Base-by-base conservation (phyloP, 495 filamentous ascomycete species). In the Antarctomyces pellizariae region DNA sequence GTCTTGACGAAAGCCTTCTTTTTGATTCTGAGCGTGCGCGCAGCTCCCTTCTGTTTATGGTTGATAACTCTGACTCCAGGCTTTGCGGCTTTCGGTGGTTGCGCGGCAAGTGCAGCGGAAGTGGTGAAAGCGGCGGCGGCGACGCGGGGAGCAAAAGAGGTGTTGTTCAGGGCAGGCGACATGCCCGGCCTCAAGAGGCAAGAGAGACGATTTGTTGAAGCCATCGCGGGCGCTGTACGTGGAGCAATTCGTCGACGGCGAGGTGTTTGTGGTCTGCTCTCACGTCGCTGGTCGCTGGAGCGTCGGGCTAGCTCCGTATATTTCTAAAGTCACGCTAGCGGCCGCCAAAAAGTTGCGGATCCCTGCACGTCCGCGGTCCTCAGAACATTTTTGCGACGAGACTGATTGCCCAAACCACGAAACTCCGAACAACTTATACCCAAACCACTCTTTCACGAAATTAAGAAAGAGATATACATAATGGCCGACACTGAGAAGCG, bases 131-230 rank as follows among this genome's bases (percentile, higher is more conserved):
- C 35, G 22, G 52, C 50, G 25, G 47, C 38, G 40, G 44, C 34
- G 31, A 40, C 32, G 45, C 41, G 36, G 27, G 19, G 11, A 34
- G 34, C 18, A 32, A 24, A 12, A 38, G 28, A 6, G 42, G 28
- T 13, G 32, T 38, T 30, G 33, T 37, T 24, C 45, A 35, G 45
- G 46, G 30, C 15, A n/a, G 29, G 28, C 43, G 40, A 32, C 42
- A 43, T 44, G 43, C 61, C 54, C 48, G 59, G 50, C 53, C 59
- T 45, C 37, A 59, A 53, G 33, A 78, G 59, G 49, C 70, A 75
- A 50, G 65, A 57, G 59, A 67, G 65, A 54, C 71, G 71, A 36
- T 57, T 64, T 27, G 64, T 49, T 34, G 66, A 70, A 45, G 64
- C 67, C 74, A 78, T 78, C 43, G 44, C 26, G n/a, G n/a, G n/a